These are phyloP conservation scores for Capsella bursapastoris DNA, from an alignment of 345 rosid species.

Conservation along the genomic window DNA sequence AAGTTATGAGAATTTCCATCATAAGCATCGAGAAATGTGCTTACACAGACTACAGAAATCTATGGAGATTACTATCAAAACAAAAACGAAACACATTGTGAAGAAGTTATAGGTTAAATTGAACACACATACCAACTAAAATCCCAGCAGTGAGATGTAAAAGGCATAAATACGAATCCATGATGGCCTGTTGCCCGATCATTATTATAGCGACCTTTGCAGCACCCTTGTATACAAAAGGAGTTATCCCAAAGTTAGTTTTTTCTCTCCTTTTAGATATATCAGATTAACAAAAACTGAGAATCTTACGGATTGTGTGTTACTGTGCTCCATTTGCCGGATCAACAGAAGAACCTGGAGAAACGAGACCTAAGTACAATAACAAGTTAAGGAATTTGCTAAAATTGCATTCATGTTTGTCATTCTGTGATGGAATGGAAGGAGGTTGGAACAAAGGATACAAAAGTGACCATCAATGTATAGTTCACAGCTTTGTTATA, in stretches of 20 bases:
- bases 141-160: slow-evolving; percentile 96
- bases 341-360: slow-evolving; percentile 94
- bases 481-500: slow-evolving; percentile 98
- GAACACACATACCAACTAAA: slow-evolving; percentile 71
- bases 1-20: neutral
- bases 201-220: slow-evolving; percentile 94
- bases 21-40: neutral
- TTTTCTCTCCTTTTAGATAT: neutral
- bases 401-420: slow-evolving; percentile 21
- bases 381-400: slow-evolving; percentile 61
- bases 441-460: slow-evolving; percentile 66
- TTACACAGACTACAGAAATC: neutral
- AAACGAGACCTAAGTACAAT: slow-evolving; percentile 71
- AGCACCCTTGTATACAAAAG: slow-evolving; percentile 68
- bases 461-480: slow-evolving; percentile 98
- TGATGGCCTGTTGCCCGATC: slow-evolving; percentile 97
- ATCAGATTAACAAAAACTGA: slow-evolving; percentile 16
- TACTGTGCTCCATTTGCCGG: slow-evolving; percentile 97
- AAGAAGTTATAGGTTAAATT: neutral
- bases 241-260: slow-evolving; percentile 23
- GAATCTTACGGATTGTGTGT: slow-evolving; percentile 88
- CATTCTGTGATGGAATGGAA: neutral
- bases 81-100: neutral
- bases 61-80: neutral
- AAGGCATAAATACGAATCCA: slow-evolving; percentile 99